phyloP scores from a whole-genome alignment of 208 protist species.

The Acanthamoeba pearcei region DNA sequence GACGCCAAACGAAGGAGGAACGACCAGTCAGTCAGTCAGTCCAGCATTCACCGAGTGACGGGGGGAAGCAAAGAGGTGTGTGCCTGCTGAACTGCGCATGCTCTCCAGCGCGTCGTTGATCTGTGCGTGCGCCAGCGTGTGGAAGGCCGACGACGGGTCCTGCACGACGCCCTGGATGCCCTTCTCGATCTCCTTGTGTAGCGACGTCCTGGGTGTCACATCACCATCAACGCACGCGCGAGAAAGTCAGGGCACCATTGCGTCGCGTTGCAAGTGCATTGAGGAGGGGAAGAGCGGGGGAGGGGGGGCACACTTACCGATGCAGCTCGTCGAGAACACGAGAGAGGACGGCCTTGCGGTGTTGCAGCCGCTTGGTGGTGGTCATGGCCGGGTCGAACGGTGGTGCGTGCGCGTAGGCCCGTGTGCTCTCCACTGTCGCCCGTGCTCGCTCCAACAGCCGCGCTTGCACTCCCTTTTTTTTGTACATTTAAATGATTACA shows the following conservation, averaged over 20 bases:
- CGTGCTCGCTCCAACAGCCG: constrained; percentile 22
- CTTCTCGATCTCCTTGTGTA: constrained; percentile 23
- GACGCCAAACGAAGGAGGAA: no score
- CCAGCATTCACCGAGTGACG: no score
- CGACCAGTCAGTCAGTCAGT: no score
- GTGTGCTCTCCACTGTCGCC: constrained; percentile 25
- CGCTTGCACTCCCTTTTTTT: neutral
- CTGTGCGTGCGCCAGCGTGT: neutral
- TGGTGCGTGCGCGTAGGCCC: neutral
- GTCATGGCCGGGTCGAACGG: constrained; percentile 39
- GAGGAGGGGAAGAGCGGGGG: no score
- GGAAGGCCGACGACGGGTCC: neutral
- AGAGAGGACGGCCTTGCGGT: constrained; percentile 11
- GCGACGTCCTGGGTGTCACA: neutral
- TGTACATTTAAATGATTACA: no score
- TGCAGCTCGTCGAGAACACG: constrained; percentile 36
- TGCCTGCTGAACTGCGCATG: neutral
- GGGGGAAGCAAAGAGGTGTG: neutral
- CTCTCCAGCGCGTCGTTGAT: constrained; percentile 48
- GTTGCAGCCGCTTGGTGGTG: constrained; percentile 38
- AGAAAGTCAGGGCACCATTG: neutral
- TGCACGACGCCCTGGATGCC: constrained; percentile 45
- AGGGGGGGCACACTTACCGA: neutral
- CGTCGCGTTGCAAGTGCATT: neutral
- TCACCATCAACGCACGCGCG: no score